A percentile compares a stretch with the other conserved stretches of the same genome.
Evolutionary conservation across 257 asterid genomes (phyloP).

Genomic region (Scutellaria minor): DNA sequence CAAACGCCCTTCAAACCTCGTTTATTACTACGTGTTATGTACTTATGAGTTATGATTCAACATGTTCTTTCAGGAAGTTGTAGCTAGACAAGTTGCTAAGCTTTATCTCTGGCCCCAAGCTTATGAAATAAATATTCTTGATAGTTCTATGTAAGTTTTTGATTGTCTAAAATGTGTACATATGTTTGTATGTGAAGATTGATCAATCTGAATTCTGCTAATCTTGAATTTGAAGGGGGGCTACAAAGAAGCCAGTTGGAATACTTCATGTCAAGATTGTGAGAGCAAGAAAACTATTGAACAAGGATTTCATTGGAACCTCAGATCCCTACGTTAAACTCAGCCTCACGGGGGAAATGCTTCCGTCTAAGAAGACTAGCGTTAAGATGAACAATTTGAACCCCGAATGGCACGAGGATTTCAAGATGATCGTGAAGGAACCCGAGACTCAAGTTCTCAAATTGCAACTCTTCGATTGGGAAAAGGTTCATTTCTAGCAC

Average conservation of each 20-base stretch:
- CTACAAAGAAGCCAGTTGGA: constrained; percentile 83
- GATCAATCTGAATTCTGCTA: background rate
- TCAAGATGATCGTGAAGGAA: constrained; percentile 79
- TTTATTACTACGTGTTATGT: background rate
- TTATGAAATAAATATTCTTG: constrained; percentile 67
- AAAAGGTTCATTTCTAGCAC: constrained; percentile 54
- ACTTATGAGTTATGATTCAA: too few species aligned
- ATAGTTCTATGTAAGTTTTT: constrained; percentile 65
- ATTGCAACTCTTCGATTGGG: constrained; percentile 78
- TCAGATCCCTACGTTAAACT: constrained; percentile 91
- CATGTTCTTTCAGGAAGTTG: constrained; percentile 51
- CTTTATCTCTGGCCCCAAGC: constrained; percentile 79
- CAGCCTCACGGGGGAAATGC: constrained; percentile 68
- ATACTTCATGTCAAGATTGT: constrained; percentile 77
- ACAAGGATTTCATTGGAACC: constrained; percentile 63
- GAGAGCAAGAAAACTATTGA: constrained; percentile 62
- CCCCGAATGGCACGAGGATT: constrained; percentile 78
- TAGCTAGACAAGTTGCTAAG: constrained; percentile 57
- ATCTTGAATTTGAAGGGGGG: constrained; percentile 50
- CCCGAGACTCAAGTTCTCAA: constrained; percentile 68
- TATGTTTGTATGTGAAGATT: too few species aligned
- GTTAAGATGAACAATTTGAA: constrained; percentile 73
- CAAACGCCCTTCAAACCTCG: background rate
- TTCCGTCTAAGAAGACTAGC: constrained; percentile 63
- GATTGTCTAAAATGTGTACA: too few species aligned